A percentile compares a stretch with the other conserved stretches of the same genome.
phyloP scores from a whole-genome alignment of 371 early-diverging fungal species.

The Circinella minor region DNA sequence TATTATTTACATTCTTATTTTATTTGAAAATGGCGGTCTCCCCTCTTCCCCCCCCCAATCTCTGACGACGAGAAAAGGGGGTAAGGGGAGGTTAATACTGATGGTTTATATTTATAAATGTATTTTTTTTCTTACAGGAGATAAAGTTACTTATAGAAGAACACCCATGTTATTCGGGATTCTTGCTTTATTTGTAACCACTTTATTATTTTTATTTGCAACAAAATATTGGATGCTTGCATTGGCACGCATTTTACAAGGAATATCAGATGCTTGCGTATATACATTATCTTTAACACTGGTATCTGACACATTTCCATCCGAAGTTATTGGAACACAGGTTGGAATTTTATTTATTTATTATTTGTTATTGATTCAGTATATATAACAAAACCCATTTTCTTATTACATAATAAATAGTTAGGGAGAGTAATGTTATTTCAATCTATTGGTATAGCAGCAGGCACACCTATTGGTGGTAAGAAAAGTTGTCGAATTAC shows the following conservation, averaged over 20 bases:
- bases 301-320: conserved; percentile 57
- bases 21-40: too few species aligned
- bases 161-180: conserved; percentile 64
- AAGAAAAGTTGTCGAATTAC: neutral
- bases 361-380: neutral
- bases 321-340: conserved; percentile 54
- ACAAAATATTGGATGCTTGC: conserved; percentile 52
- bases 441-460: conserved; percentile 58
- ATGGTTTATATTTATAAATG: too few species aligned
- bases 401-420: too few species aligned
- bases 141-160: conserved; percentile 38
- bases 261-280: conserved; percentile 57
- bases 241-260: conserved; percentile 66
- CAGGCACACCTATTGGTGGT: conserved; percentile 40
- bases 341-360: neutral
- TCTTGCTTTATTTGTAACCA: conserved; percentile 47
- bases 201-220: conserved; percentile 59
- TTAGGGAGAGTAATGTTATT: conserved; percentile 61
- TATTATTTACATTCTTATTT: neutral
- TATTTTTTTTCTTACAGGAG: conserved; percentile 12
- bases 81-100: too few species aligned
- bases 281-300: conserved; percentile 60
- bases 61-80: too few species aligned
- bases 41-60: too few species aligned
- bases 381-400: neutral